Evolutionary conservation across 306 rosid genomes (phyloP), one percentile per base, ranked within the genome.

Genomic region (Fagus crenata): DNA sequence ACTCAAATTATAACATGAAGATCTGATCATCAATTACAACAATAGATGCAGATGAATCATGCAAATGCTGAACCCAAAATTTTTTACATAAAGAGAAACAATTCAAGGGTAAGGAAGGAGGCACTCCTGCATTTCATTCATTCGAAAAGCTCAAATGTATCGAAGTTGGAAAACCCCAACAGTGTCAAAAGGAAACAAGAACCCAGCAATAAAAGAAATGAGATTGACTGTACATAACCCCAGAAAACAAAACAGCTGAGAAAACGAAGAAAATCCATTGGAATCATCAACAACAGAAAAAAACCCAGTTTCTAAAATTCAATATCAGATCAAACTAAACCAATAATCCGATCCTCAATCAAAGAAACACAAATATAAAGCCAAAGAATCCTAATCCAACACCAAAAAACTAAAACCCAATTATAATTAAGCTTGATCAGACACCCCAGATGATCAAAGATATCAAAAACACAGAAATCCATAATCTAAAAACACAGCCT

Each of bases 331-430:
- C 73, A 69, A 36, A 31, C 7, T 60, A 42, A 15, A 60, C 39
- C 14, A 31, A 76, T 14, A 64, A 84, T 77, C 72, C 53, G 58
- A 32, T 71, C 31, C 40, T 33, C 76, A 78, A 71, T 81, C 51
- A 75, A 64, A 69, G 31, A 76, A 40, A 82, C 37, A 71, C 56
- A 65, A 53, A 61, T 69, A 61, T 8, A 75, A n/a, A 69, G 69
- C 58, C 55, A 77, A 73, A 43, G 39, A 42, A 74, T 67, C 84
- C 73, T 75, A 84, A 84, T 75, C 74, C 58, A 85, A 81, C 69
- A 63, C 18, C 54, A 0, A 11, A 59, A 51, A 78, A 84, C 17
- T 11, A 60, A 43, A 68, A 77, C 14, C 12, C 39, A 77, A 72
- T 76, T 41, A 75, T 33, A 84, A 77, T 74, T 39, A 65, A 53